A percentile compares a stretch with the other conserved stretches of the same genome.
Evolutionary conservation across 2,329 filamentous ascomycete species (phyloP).

Genomic region (Fusarium sp.): DNA sequence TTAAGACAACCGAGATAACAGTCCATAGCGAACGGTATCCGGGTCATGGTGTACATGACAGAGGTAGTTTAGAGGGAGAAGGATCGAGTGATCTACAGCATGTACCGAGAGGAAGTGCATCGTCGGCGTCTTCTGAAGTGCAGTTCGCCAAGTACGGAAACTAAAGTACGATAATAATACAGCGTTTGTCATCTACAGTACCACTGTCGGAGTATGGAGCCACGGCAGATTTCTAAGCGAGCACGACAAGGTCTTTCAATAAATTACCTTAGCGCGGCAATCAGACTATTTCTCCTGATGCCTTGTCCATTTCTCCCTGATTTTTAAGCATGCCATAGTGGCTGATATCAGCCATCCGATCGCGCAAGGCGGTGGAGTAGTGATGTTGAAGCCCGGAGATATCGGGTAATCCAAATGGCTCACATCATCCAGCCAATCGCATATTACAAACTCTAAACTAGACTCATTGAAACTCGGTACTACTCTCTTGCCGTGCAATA

Average conservation of each 20-base stretch:
- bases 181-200: neutral
- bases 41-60: neutral
- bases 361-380: fast-evolving
- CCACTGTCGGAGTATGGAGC: fast-evolving
- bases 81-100: neutral
- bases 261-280: fast-evolving
- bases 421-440: neutral
- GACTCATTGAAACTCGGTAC: fast-evolving
- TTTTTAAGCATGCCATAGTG: fast-evolving
- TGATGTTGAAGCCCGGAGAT: fast-evolving
- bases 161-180: neutral
- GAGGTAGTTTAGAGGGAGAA: conserved; percentile 4
- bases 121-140: conserved; percentile 33
- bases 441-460: fast-evolving
- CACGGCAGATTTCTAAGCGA: fast-evolving
- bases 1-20: conserved; percentile 34
- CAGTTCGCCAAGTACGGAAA: conserved; percentile 31
- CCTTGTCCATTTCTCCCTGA: fast-evolving
- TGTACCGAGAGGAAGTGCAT: conserved; percentile 24
- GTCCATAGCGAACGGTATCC: conserved; percentile 21
- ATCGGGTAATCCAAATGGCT: neutral
- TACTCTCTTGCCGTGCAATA: fast-evolving
- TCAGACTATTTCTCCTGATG: fast-evolving
- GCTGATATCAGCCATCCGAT: neutral
- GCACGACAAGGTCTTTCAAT: fast-evolving